phyloP scores from a whole-genome alignment of 2,329 filamentous ascomycete species.

The Helminthosporium solani region DNA sequence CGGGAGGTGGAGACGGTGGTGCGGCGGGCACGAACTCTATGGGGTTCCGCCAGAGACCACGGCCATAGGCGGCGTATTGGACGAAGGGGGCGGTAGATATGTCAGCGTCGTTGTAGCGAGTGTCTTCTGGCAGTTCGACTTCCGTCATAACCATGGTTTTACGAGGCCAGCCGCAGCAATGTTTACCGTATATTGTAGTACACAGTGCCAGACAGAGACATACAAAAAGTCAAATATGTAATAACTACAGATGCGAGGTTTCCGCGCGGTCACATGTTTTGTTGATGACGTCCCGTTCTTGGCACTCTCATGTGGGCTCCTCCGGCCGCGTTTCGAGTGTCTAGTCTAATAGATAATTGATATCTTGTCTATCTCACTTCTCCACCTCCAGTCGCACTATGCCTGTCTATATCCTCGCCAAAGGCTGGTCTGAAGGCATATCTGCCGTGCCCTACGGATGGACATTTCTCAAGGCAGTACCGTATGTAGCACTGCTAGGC shows the following conservation, averaged over 20 bases:
- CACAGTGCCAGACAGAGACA: too few species aligned
- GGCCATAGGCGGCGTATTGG: slow-evolving; percentile 59
- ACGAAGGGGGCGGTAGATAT: slow-evolving; percentile 60
- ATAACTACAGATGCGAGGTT: not conserved
- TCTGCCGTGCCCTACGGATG: slow-evolving; percentile 56
- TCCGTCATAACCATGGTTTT: too few species aligned
- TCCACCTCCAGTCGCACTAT: too few species aligned
- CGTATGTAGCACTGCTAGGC: slow-evolving; percentile 54
- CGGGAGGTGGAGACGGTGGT: slow-evolving; percentile 17
- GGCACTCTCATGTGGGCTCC: too few species aligned
- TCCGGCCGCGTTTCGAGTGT: slow-evolving; percentile 1
- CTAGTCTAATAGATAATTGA: too few species aligned
- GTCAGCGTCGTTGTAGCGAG: slow-evolving; percentile 46
- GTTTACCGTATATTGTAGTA: too few species aligned
- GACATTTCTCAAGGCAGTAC: slow-evolving; percentile 54
- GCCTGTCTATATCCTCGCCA: slow-evolving; percentile 61
- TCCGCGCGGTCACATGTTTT: slow-evolving; percentile 5
- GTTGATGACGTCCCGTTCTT: slow-evolving; percentile 11
- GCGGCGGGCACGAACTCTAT: slow-evolving; percentile 61
- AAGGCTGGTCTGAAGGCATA: slow-evolving; percentile 57
- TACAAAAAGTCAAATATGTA: too few species aligned
- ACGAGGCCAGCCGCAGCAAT: too few species aligned
- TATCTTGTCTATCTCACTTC: too few species aligned
- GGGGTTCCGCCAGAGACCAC: slow-evolving; percentile 62
- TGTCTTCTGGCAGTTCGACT: slow-evolving; percentile 15